phyloP scores from a whole-genome alignment of 495 filamentous ascomycete genomes.

The Tirmania nivea region DNA sequence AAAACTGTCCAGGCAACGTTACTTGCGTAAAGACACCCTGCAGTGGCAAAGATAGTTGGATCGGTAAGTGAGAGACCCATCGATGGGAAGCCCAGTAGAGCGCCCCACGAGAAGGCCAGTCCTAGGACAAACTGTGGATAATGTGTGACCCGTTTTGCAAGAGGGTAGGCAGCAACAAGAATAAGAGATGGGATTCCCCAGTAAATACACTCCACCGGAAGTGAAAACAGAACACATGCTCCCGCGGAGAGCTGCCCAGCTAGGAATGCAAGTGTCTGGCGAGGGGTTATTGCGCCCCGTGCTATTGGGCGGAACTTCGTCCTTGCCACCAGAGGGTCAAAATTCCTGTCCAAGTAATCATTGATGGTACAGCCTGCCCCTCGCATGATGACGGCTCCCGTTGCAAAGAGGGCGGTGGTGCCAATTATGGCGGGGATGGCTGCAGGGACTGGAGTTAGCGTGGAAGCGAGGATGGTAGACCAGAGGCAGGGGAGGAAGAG shows the following conservation, averaged over 20 bases:
- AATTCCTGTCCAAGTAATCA: slow-evolving; percentile 85
- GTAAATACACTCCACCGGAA: slow-evolving; percentile 61
- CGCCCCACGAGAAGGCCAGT: slow-evolving; percentile 90
- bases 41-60: slow-evolving; percentile 38
- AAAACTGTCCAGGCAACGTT: slow-evolving; percentile 86
- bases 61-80: slow-evolving; percentile 60
- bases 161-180: slow-evolving; percentile 64
- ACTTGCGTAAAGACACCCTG: slow-evolving; percentile 56
- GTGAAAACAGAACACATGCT: slow-evolving; percentile 62
- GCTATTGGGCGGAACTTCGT: slow-evolving; percentile 81
- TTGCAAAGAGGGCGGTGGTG: slow-evolving; percentile 59
- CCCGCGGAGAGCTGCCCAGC: slow-evolving; percentile 62
- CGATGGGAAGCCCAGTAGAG: slow-evolving; percentile 89
- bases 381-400: slow-evolving; percentile 82
- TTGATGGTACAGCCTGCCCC: slow-evolving; percentile 97
- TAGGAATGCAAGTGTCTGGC: slow-evolving; percentile 57
- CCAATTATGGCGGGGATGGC: slow-evolving; percentile 33
- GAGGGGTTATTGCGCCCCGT: slow-evolving; percentile 54
- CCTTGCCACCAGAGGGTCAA: slow-evolving; percentile 74
- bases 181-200: slow-evolving; percentile 72
- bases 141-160: slow-evolving; percentile 82
- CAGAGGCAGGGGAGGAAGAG: slow-evolving; percentile 90
- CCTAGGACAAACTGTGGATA: slow-evolving; percentile 88
- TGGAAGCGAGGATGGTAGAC: slow-evolving; percentile 54
- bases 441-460: slow-evolving; percentile 36